Conservation (phyloP, 176 grass and related monocot species). For the Oryza glaberrima region DNA sequence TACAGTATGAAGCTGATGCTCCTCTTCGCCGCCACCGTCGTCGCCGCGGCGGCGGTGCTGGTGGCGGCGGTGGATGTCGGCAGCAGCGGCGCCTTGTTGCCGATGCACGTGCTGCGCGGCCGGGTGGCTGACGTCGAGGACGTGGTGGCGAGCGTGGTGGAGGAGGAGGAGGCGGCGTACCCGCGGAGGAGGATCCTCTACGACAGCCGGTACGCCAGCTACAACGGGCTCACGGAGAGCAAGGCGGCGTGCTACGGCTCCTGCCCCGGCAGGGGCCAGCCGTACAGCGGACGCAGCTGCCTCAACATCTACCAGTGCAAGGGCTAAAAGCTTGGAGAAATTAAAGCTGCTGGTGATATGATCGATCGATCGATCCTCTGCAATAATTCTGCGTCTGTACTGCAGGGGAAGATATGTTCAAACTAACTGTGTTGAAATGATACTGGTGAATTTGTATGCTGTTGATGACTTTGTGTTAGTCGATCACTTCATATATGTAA, state of each 20-base stretch:
- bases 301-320: constrained; percentile 14
- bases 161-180: constrained; percentile 16
- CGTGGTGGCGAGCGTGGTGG: background rate
- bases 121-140: background rate
- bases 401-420: background rate
- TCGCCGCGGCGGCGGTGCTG: background rate
- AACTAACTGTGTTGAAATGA: background rate
- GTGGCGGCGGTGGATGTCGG: background rate
- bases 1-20: background rate
- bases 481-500: background rate
- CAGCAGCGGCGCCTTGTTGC: background rate
- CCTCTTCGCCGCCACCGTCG: background rate
- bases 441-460: background rate
- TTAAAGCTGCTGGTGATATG: too few relatives aligned
- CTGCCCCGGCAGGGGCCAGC: constrained; percentile 7
- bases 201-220: background rate
- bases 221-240: background rate
- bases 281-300: constrained; percentile 37
- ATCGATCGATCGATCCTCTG: too few relatives aligned
- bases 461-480: background rate
- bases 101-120: background rate
- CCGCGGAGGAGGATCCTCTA: constrained; percentile 33
- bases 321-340: background rate
- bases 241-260: constrained; percentile 43
- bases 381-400: background rate